These are phyloP conservation scores for Verticillium nonalfalfae DNA, from an alignment of 2,329 filamentous ascomycete species.

Conservation along the genomic window DNA sequence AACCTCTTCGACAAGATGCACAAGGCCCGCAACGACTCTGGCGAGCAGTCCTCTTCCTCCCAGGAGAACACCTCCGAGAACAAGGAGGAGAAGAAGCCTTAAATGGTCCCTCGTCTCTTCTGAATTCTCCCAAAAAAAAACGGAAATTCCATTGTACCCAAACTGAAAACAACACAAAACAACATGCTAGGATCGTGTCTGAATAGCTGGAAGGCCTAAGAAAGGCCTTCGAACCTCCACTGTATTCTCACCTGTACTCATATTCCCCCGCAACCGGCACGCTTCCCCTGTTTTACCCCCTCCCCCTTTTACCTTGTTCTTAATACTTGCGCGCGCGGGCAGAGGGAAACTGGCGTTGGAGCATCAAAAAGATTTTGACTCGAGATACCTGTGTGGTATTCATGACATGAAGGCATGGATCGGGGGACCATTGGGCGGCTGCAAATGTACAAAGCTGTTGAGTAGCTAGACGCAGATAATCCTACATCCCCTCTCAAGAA, in stretches of 20 bases:
- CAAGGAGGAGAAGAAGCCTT: conserved; percentile 68
- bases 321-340: conserved; percentile 31
- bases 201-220: conserved; percentile 23
- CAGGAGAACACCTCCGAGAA: conserved; percentile 43
- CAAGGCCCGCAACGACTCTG: conserved; percentile 75
- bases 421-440: conserved; percentile 32
- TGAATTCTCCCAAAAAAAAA: conserved; percentile 6
- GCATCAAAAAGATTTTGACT: conserved; percentile 39
- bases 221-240: conserved; percentile 19
- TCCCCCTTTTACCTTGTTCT: conserved; percentile 37
- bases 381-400: conserved; percentile 33
- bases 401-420: conserved; percentile 38
- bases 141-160: too few relatives aligned
- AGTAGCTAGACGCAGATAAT: conserved; percentile 42
- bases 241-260: conserved; percentile 46
- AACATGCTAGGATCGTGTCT: conserved; percentile 15
- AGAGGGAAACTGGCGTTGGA: conserved; percentile 42
- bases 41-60: conserved; percentile 47
- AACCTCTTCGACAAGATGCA: conserved; percentile 99
- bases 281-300: conserved; percentile 16
- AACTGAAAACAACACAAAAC: conserved; percentile 1
- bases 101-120: conserved; percentile 28
- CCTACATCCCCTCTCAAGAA: conserved; percentile 50
- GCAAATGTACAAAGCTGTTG: conserved; percentile 36
- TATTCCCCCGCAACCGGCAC: conserved; percentile 28